phyloP scores from a whole-genome alignment of 805 yeast species.

The Teunomyces gatunensis region DNA sequence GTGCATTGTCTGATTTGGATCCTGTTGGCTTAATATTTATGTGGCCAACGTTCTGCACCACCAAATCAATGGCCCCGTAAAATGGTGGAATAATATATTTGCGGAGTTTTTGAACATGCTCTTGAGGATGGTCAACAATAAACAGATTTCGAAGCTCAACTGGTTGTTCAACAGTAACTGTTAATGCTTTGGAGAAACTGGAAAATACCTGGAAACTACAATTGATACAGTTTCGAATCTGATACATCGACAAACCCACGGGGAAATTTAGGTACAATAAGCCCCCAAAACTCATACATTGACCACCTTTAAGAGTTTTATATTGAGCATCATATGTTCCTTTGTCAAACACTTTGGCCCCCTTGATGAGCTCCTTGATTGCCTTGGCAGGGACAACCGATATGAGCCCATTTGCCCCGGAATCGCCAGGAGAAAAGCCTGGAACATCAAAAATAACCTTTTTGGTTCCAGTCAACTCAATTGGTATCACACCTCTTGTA shows the following conservation, averaged over 20 bases:
- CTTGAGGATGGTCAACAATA: constrained; percentile 19
- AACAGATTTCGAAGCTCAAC: constrained; percentile 17
- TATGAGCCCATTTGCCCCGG: constrained; percentile 21
- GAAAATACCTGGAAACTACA: constrained; percentile 36
- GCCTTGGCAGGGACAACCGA: constrained; percentile 19
- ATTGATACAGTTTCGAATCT: constrained; percentile 45
- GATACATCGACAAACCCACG: constrained; percentile 39
- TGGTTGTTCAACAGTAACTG: constrained; percentile 24
- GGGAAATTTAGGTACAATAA: constrained; percentile 59
- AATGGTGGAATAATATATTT: constrained; percentile 66
- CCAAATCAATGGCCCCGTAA: constrained; percentile 62
- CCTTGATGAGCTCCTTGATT: constrained; percentile 29
- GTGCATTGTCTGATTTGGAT: constrained; percentile 20
- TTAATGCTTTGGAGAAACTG: constrained; percentile 27
- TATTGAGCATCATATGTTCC: constrained; percentile 33
- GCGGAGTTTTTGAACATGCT: constrained; percentile 22
- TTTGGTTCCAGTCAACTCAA: constrained; percentile 25
- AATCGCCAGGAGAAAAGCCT: constrained; percentile 29
- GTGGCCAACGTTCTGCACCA: constrained; percentile 64
- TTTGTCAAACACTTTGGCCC: constrained; percentile 22
- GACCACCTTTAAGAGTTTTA: constrained; percentile 41
- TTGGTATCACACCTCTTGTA: constrained; percentile 52
- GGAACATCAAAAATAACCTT: constrained; percentile 45
- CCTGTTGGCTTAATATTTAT: constrained; percentile 63
- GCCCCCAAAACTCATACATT: constrained; percentile 58